Base-by-base conservation (phyloP, 169 alveolate genomes). In the Eimeria sp. region DNA sequence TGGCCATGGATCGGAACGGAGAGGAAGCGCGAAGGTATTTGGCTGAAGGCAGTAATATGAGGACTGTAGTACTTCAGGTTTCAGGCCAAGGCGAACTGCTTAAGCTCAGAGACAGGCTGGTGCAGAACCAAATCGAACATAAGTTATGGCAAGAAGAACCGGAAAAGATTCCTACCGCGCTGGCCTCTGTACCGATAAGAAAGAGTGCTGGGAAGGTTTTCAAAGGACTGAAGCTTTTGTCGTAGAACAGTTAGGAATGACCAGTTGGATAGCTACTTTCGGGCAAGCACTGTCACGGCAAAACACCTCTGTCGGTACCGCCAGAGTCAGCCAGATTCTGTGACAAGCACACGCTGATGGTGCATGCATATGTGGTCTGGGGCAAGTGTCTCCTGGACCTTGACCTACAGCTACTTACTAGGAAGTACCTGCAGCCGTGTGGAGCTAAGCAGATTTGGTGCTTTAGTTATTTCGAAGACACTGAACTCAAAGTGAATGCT, bases 111-210 rank as follows among this genome's bases (percentile, higher is more conserved):
- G 95, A 86, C 49, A 90, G 72, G 45, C 95, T 97, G 27, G 82
- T 25, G 63, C 47, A 78, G 58, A 89, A 83, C 34, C 92, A 89
- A 45, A 67, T 97, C 43, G 30, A 30, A 63, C 98, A 97, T 80
- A 90, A 94, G 78, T 91, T 96, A 57, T 97, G 98, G 98, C 89
- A 76, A 25, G 98, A 97, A 34, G 87, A 96, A 25, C 98, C 98
- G 0, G 98, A 97, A 82, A 78, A 76, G 43, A 96, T 97, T n/a
- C 97, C 97, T n/a, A 96, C 98, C 5, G 95, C 97, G 58, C 75
- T 97, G 30, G 98, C 98, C 54, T 76, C 97, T 54, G 95, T 83
- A 91, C 97, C 97, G 43, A 47, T 89, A 43, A 65, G 49, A 87
- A 90, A 89, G 22, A 65, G 76, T 5, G 90, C 88, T 27, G 70